These are phyloP conservation scores for Ilyonectria sp. DNA, from an alignment of 2,329 filamentous ascomycete genomes.

Conservation along the genomic window DNA sequence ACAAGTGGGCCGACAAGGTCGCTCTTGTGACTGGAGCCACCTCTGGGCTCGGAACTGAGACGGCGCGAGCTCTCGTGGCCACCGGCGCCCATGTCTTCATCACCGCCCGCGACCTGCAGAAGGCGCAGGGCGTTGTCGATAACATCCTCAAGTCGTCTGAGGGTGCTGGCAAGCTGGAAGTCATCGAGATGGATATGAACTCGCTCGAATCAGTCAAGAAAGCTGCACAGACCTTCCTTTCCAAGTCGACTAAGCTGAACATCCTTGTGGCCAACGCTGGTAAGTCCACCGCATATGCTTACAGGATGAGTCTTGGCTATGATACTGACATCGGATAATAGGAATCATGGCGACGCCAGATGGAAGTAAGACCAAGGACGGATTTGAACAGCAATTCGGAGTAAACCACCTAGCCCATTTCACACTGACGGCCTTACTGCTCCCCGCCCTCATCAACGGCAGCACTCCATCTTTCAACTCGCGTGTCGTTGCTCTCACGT, in stretches of 20 bases:
- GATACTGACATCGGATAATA: constrained; percentile 1
- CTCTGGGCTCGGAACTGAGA: constrained; percentile 61
- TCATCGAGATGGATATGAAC: constrained; percentile 52
- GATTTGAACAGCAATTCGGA: constrained; percentile 66
- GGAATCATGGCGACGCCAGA: constrained; percentile 57
- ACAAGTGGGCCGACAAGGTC: constrained; percentile 53
- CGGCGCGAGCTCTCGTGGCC: constrained; percentile 57
- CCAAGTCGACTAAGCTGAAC: constrained; percentile 39
- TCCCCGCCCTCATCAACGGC: constrained; percentile 57
- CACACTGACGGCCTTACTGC: constrained; percentile 62
- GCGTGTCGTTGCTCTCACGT: constrained; percentile 63
- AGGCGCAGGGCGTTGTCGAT: constrained; percentile 47
- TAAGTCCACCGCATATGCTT: background rate
- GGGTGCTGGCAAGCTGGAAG: constrained; percentile 47
- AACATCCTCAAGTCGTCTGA: constrained; percentile 22
- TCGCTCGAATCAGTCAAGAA: constrained; percentile 52
- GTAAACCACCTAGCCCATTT: constrained; percentile 65
- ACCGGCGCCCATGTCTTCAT: constrained; percentile 62
- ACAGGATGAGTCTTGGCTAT: background rate
- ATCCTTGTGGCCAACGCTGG: constrained; percentile 62
- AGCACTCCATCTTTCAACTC: constrained; percentile 57
- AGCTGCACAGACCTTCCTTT: constrained; percentile 38
- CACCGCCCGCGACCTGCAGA: constrained; percentile 57
- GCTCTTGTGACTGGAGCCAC: constrained; percentile 60
- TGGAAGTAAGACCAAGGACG: constrained; percentile 55